Conservation (phyloP, 2,329 filamentous ascomycete species). For the Daldinia eschscholtzii region DNA sequence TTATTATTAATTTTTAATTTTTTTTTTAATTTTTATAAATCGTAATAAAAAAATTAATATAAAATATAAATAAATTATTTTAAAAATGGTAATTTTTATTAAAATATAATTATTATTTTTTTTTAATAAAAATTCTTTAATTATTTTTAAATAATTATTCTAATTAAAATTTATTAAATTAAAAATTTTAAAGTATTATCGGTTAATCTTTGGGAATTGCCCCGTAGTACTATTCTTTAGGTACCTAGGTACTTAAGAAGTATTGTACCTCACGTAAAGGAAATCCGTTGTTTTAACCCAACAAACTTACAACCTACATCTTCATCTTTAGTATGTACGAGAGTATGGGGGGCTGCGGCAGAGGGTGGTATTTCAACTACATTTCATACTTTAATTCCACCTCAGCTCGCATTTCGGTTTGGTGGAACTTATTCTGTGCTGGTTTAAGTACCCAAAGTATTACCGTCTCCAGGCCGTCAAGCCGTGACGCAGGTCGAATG, state of each 20-base stretch:
- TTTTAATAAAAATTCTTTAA: too few relatives aligned
- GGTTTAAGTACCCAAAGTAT: neutral
- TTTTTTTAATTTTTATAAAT: too few relatives aligned
- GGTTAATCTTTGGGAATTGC: too few relatives aligned
- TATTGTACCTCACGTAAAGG: neutral
- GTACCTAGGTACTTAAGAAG: neutral
- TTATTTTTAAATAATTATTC: too few relatives aligned
- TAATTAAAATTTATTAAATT: too few relatives aligned
- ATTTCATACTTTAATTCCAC: neutral
- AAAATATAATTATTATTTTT: too few relatives aligned
- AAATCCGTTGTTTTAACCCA: neutral
- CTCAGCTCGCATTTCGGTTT: neutral
- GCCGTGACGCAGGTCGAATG: neutral
- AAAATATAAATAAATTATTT: too few relatives aligned
- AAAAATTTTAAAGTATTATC: too few relatives aligned
- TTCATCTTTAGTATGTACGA: neutral
- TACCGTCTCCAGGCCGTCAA: neutral
- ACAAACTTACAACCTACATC: neutral
- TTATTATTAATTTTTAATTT: too few relatives aligned
- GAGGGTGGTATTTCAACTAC: neutral
- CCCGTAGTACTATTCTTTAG: too few relatives aligned
- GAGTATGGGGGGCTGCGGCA: neutral
- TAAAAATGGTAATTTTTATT: too few relatives aligned
- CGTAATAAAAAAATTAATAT: too few relatives aligned
- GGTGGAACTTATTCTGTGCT: neutral